Evolutionary conservation across 768 basidiomycete genomes (phyloP), one percentile per base, ranked within the genome.

Genomic region (Filobasidium floriforme): DNA sequence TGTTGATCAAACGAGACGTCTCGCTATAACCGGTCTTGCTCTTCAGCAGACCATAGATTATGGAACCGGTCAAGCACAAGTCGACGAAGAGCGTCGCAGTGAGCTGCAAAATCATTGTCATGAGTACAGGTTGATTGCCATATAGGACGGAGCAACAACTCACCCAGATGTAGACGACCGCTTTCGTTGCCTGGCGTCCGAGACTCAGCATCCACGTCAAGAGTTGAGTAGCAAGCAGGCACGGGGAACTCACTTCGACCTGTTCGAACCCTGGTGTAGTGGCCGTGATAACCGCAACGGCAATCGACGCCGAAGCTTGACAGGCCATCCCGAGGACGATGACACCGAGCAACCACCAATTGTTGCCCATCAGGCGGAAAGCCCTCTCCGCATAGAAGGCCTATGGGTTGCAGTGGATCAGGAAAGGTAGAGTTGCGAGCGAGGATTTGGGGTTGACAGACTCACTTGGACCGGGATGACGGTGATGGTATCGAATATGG

Each of bases 21-120:
- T 49, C 46, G 46, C 22, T 49, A 49, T 49, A 49, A 18, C 46
- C 46, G 18, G 46, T 49, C 46, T 49, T 49, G 46, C 46, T 49
- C 46, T 22, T 49, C 12, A 49, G 5, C 46, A 49, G 22, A 3
- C 46, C 46, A 49, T 49, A 49, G 12, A 49, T 49, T 3, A 49
- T 49, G 46, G 22, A 49, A 18, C 46, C 46, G 18, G 46, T 49
- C 22, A 49, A 22, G 22, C 46, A 49, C 18, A 22, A 49, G 46
- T 49, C 46, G 46, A 22, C 22, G 12, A 18, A 49, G 18, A 49
- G 22, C 15, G 46, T 49, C 3, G 46, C 46, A 2, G 18, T 49
- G 46, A 49, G 46, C 46, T 49, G 46, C 14, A n/a, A n/a, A n/a
- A 18, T 6, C 46, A 6, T 49, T 12, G 46, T 37, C 46, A 49